Evolutionary conservation across 192 early-diverging fungal genomes (phyloP), one percentile per base, ranked within the genome.

Genomic region (Coemansia sp.): DNA sequence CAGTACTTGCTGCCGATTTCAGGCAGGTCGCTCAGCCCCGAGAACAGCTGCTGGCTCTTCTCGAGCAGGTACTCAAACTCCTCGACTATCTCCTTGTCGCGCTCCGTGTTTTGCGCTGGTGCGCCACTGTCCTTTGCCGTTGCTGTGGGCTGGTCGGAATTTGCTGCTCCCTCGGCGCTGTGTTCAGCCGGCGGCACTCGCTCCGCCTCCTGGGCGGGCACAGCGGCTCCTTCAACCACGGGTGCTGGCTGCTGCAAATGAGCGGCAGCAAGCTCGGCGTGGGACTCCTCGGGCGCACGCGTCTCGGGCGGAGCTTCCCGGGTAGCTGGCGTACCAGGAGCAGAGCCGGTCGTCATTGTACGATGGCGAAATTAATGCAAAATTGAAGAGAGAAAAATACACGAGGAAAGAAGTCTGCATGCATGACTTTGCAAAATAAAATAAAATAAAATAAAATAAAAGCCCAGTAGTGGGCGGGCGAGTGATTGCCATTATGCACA

Each of bases 11-110:
- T 76, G 37, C 82, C 82, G 31, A 84, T 76, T 51, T 79, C 77
- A n/a, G 82, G 77, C 39, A 77, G 60, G 40, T 81, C 79, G 50
- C 74, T 87, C 21, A 99, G 75, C 0, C 95, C 97, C 18, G 92
- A 90, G 79, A 99, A 99, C 40, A 97, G 76, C 70, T 95, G 94
- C 73, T 99, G 97, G 65, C 92, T 94, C 77, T 97, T 99, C 67
- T 99, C 97, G 11, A 97, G 77, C 37, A 99, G 74, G 69, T 95
- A 97, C 60, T 94, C 92, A 62, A 96, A 99, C 75, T 98, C 94
- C 55, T 91, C 88, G 0, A 90, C 90, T 5, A 84, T 53, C 35
- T 86, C 83, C 33, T 70, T 73, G 56, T 77, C 80, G 11, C 77
- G 78, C 53, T 85, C 68, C 18, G 63, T 66, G n/a, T 39, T 66